phyloP scores from a whole-genome alignment of 1,139 yeast genomes.

The Pichia sp. region DNA sequence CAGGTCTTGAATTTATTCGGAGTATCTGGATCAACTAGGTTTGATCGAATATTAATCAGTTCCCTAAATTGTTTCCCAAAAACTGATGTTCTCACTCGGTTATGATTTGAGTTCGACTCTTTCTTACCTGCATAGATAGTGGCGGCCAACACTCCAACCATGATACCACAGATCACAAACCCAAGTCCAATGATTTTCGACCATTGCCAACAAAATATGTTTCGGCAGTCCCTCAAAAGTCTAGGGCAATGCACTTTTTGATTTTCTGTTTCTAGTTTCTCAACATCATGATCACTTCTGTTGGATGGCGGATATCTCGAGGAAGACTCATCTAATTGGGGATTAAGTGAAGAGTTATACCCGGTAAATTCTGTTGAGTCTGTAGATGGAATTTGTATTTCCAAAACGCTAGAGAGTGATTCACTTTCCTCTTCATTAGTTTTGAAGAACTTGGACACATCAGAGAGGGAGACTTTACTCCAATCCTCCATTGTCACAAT shows the following conservation, averaged over 20 bases:
- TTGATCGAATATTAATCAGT: constrained; percentile 37
- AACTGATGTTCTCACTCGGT: not conserved
- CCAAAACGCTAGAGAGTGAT: not conserved
- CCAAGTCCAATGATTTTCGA: constrained; percentile 6
- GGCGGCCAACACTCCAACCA: constrained; percentile 2
- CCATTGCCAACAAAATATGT: constrained; percentile 3
- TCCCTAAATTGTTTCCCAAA: constrained; percentile 8
- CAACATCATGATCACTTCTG: not conserved
- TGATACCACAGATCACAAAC: constrained; percentile 5
- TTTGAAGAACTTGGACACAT: constrained; percentile 7
- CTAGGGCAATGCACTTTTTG: not conserved
- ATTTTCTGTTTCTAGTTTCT: not conserved
- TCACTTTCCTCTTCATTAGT: not conserved
- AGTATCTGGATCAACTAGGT: constrained; percentile 54
- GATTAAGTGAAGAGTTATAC: not conserved
- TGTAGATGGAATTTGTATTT: not conserved
- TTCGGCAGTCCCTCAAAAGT: not conserved
- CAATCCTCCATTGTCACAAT: not conserved
- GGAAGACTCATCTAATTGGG: not conserved
- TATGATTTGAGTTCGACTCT: not conserved
- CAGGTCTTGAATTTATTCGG: constrained; percentile 42
- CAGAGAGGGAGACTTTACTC: constrained; percentile 2
- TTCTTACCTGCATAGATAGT: constrained; percentile 6
- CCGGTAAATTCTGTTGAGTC: not conserved
- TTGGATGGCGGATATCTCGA: not conserved